Base-by-base conservation (phyloP, 139 green algal species). In the Picochlorum sp. region DNA sequence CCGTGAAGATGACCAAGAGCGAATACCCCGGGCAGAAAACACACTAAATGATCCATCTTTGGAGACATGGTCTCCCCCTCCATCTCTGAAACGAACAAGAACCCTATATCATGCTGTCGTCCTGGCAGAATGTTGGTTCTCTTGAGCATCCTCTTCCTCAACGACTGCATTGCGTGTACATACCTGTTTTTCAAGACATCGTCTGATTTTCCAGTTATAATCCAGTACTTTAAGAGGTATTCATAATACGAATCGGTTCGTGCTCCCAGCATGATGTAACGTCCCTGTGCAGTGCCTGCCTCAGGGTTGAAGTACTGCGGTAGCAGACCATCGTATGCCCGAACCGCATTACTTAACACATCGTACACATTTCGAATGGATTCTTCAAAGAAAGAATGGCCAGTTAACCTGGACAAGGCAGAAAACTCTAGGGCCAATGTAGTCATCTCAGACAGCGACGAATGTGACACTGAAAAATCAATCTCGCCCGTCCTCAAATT, bases 151-250 rank as follows among this genome's bases (percentile, higher is more conserved):
- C 71, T 69, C 57, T 75, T 65, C 54, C 81, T 67, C 61, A 96
- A 62, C 24, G 74, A 76, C 0, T 52, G 37, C 70, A 90, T 86
- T 2, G 81, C 74, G 23, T 63, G 41, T 50, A 76, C 73, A 70
- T 88, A 91, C 14, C 78, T 56, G 21, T 70, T 41, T 45, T 21
- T 45, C 60, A 74, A 10, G 10, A 63, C 16, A 7, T 34, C 60
- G 23, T 76, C 71, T 8, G 10, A 55, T 62, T 74, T 71, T 54
- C 81, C 72, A 1, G 54, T 62, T 13, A 78, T 30, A 24, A 88
- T 56, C 73, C 79, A 85, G 63, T 85, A 73, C 77, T 95, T 95
- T 16, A 96, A 72, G 65, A 96, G 85, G 76, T 95, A 95, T 78
- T 95, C 86, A 61, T 84, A 86, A 68, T 84, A 85, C 44, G 54